Conservation (phyloP, 306 rosid genomes). For the Hippophae tibetana region DNA sequence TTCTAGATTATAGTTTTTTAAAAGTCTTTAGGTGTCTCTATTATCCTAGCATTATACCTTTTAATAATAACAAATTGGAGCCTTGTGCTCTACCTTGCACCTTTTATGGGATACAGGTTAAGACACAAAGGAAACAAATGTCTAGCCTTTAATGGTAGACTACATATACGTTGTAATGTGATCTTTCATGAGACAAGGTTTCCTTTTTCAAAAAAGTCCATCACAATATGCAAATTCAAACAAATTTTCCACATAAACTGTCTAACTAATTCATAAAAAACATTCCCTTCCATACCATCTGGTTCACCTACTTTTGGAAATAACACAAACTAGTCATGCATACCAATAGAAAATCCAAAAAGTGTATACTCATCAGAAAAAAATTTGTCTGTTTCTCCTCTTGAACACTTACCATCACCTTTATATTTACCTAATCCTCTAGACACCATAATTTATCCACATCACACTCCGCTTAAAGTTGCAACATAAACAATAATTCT, state of each 20-base stretch:
- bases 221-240: background rate
- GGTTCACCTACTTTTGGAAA: too few species aligned
- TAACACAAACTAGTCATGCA: too few species aligned
- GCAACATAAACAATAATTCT: too few species aligned
- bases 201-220: background rate
- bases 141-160: background rate
- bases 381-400: too few species aligned
- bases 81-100: background rate
- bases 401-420: too few species aligned
- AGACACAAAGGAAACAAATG: background rate
- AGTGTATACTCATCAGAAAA: too few species aligned
- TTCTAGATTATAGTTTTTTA: background rate
- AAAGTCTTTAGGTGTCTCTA: background rate
- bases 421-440: too few species aligned
- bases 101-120: background rate
- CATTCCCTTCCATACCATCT: too few species aligned
- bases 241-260: background rate
- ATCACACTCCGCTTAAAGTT: too few species aligned
- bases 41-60: background rate
- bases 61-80: background rate
- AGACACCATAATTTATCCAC: too few species aligned
- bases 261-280: too few species aligned
- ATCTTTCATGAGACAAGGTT: background rate
- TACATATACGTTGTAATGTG: background rate
- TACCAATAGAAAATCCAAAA: too few species aligned